Evolutionary conservation across 805 yeast species (phyloP), one percentile per base, ranked within the genome.

Genomic region (Metschnikowia kofuensis): DNA sequence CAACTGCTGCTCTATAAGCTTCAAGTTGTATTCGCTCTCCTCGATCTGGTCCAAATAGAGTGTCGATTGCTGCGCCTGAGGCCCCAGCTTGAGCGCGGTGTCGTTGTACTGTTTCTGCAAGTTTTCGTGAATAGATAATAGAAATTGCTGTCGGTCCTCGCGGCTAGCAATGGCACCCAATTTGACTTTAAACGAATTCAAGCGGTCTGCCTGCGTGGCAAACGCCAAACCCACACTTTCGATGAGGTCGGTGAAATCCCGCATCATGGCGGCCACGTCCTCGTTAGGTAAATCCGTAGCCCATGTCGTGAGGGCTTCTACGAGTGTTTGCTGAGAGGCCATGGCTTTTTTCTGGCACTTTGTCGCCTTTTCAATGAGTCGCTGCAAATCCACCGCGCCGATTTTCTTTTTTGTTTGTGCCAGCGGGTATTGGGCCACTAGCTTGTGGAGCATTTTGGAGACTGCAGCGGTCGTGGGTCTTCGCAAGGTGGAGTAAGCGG

Each of bases 1-100:
- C 42, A 74, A 69, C 57, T 82, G 86, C 30, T 70, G 76, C 50
- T 77, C 77, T 7, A 79, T 78, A 21, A 81, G 77, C 47, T 73
- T 79, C n/a, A 78, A 67, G 35, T 79, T 74, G 51, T 75, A 71
- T 38, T 71, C 70, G 47, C 75, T 64, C 52, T 78, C 82, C 58
- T 82, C 86, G 32, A 82, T 59, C 45, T 71, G 69, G 56, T 82
- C 87, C 48, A 67, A 69, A 1, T 77, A 62, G 15, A 79, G 59
- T 13, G 73, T 62, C 0, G 80, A 70, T 7, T 62, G 63, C 14
- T 76, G 72, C 29, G 76, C 72, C 42, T 73, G 64, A 2, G 64
- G 75, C 3, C 84, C 84, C 50, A 54, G 60, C 37, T 54, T 63
- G 37, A 74, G 64, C 50, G 78, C 82, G 38, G 68, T 67, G 1